phyloP scores from a whole-genome alignment of 306 rosid genomes.

The Vigna unguiculata region DNA sequence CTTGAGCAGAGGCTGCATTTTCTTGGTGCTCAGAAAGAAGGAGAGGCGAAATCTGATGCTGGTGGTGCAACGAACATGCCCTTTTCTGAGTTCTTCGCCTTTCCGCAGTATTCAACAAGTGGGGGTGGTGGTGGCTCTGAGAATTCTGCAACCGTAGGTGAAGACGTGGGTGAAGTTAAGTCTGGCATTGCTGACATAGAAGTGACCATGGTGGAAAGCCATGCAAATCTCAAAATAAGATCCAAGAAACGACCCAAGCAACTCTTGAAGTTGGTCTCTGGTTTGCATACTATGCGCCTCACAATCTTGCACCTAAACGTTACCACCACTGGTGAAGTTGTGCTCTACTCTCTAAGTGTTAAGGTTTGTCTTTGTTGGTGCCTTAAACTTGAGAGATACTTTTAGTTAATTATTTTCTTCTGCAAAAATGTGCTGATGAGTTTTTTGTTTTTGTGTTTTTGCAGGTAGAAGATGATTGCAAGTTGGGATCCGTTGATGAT shows the following conservation, averaged over 20 bases:
- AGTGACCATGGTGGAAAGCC: slow-evolving; percentile 95
- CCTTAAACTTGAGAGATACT: not conserved
- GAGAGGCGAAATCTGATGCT: slow-evolving; percentile 30
- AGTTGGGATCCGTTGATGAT: slow-evolving; percentile 85
- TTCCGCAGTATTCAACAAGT: slow-evolving; percentile 78
- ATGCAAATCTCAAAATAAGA: slow-evolving; percentile 86
- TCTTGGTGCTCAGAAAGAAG: slow-evolving; percentile 58
- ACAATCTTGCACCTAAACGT: slow-evolving; percentile 84
- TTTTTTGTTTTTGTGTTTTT: not conserved
- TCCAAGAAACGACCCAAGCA: slow-evolving; percentile 74
- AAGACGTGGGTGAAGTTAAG: slow-evolving; percentile 44
- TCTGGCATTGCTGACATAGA: slow-evolving; percentile 77
- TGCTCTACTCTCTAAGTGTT: slow-evolving; percentile 77
- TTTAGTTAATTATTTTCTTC: not conserved
- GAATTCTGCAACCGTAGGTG: slow-evolving; percentile 45
- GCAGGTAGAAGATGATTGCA: slow-evolving; percentile 93
- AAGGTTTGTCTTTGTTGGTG: slow-evolving; percentile 58
- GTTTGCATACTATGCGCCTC: slow-evolving; percentile 71
- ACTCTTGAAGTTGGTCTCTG: slow-evolving; percentile 75
- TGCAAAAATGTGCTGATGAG: slow-evolving; percentile 21
- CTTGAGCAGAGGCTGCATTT: slow-evolving; percentile 81
- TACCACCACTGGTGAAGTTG: slow-evolving; percentile 64
- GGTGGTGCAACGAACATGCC: slow-evolving; percentile 42
- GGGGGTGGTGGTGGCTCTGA: slow-evolving; percentile 35
- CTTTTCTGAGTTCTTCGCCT: slow-evolving; percentile 85